Base-by-base conservation (phyloP, 2,329 filamentous ascomycete species). In the Claviceps maximensis region DNA sequence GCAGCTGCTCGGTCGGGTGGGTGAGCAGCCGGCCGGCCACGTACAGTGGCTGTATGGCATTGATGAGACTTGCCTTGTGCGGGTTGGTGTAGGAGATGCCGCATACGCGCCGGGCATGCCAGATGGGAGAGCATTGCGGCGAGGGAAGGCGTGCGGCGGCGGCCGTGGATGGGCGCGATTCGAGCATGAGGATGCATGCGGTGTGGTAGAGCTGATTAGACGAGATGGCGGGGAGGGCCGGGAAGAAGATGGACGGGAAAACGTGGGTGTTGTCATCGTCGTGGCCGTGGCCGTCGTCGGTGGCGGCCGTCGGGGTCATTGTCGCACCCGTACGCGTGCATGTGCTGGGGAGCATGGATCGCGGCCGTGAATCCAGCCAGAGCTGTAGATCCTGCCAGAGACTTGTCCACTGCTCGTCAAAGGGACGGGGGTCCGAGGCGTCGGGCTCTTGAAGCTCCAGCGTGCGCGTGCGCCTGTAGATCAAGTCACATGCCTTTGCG, bases 121-220 rank as follows among this genome's bases (percentile, higher is more conserved):
- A 52, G 36, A 52, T 52, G 36, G 45, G 36, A 7, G 45, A 49
- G 51, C 45, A 31, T 8, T 52, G 51, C 10, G 67, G 25, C 72
- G 56, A 55, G 6, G 62, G 56, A 4, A 59, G 50, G n/a, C 51
- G n/a, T 36, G 57, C 62, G 13, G 57, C 46, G 33, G 33, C 3
- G 33, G 33, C 13, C 1, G 12, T 17, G 38, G 63, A 50, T 17
- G 72, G 69, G 25, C 65, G 67, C 50, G 69, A 69, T 42, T 74
- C 71, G 15, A 52, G 36, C 50, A 52, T 52, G 13, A 52, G 58
- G 2, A 78, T 70, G 51, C 71, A 74, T 4, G 74, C 68, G 0
- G 75, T 73, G 51, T 78, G 75, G 33, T 77, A 77, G 0, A 77
- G 63, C 50, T 77, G 75, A 51, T 77, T 78, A 1, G 72, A 71